Evolutionary conservation across 2,329 filamentous ascomycete species (phyloP).

Genomic region (Davidsoniella eucalypti): DNA sequence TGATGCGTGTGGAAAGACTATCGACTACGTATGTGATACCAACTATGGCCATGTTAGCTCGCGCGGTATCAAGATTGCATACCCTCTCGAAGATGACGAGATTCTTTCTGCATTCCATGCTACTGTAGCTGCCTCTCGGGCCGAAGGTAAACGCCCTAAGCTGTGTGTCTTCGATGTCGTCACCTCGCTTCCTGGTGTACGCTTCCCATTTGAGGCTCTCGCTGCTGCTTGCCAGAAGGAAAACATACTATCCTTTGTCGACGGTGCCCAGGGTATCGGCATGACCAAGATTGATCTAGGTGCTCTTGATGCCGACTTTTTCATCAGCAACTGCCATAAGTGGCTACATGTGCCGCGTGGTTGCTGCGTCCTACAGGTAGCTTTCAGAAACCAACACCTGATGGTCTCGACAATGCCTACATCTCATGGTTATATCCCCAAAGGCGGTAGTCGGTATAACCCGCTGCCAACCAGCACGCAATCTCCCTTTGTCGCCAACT

Average conservation of each 20-base stretch:
- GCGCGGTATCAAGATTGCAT: constrained; percentile 42
- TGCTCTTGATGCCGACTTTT: constrained; percentile 63
- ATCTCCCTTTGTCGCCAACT: constrained; percentile 48
- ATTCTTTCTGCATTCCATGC: constrained; percentile 44
- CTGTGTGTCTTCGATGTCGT: constrained; percentile 57
- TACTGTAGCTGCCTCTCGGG: constrained; percentile 35
- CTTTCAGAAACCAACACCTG: constrained; percentile 55
- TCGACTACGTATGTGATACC: constrained; percentile 56
- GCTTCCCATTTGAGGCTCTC: constrained; percentile 61
- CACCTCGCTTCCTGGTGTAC: constrained; percentile 59
- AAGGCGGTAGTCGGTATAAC: constrained; percentile 14
- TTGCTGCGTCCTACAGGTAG: constrained; percentile 68
- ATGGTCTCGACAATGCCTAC: constrained; percentile 64
- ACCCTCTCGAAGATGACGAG: constrained; percentile 54
- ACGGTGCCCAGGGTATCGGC: constrained; percentile 74
- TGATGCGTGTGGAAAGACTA: constrained; percentile 56
- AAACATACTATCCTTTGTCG: constrained; percentile 56
- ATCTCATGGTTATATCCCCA: constrained; percentile 56
- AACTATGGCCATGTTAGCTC: constrained; percentile 28
- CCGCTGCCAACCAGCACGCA: constrained; percentile 28
- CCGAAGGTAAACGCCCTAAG: constrained; percentile 43
- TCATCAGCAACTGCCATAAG: constrained; percentile 76
- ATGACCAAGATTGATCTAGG: constrained; percentile 56
- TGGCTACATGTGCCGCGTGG: constrained; percentile 74
- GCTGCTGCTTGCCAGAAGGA: constrained; percentile 46